These are phyloP conservation scores for Mycosphaerella sp. DNA, from an alignment of 2,329 filamentous ascomycete species.

Conservation along the genomic window DNA sequence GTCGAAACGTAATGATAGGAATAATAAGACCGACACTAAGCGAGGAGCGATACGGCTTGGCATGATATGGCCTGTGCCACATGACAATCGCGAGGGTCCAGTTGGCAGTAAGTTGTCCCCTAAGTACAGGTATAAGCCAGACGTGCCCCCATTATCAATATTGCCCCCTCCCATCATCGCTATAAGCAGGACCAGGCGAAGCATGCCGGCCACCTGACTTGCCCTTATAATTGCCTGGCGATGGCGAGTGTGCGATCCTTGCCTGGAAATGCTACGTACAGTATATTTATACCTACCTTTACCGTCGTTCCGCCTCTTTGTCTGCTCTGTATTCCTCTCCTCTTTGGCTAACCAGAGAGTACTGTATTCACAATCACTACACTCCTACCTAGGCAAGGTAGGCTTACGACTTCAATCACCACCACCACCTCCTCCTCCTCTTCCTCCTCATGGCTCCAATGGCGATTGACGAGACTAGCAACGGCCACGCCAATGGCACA, in stretches of 20 bases:
- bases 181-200: slow-evolving; percentile 9
- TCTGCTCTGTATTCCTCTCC: too few relatives aligned
- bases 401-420: slow-evolving; percentile 18
- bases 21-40: slow-evolving; percentile 8
- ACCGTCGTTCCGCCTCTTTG: too few relatives aligned
- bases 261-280: too few relatives aligned
- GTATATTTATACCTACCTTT: too few relatives aligned
- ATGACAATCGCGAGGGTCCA: too few relatives aligned
- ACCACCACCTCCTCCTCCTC: background rate
- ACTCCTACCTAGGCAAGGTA: too few relatives aligned
- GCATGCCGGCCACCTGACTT: too few relatives aligned
- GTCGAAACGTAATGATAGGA: slow-evolving; percentile 9
- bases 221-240: too few relatives aligned
- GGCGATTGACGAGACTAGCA: slow-evolving; percentile 29
- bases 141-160: slow-evolving; percentile 5
- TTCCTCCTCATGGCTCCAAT: slow-evolving; percentile 33
- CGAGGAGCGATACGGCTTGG: too few relatives aligned
- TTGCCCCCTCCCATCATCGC: background rate
- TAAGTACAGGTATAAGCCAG: slow-evolving; percentile 10
- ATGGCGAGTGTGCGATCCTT: too few relatives aligned
- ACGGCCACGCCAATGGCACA: slow-evolving; percentile 26
- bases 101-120: background rate
- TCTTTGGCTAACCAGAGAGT: too few relatives aligned
- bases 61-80: slow-evolving; percentile 2
- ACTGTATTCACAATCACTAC: too few relatives aligned